A percentile compares a stretch with the other conserved stretches of the same genome.
phyloP scores from a whole-genome alignment of 345 rosid genomes.

The Gossypium herbaceum region DNA sequence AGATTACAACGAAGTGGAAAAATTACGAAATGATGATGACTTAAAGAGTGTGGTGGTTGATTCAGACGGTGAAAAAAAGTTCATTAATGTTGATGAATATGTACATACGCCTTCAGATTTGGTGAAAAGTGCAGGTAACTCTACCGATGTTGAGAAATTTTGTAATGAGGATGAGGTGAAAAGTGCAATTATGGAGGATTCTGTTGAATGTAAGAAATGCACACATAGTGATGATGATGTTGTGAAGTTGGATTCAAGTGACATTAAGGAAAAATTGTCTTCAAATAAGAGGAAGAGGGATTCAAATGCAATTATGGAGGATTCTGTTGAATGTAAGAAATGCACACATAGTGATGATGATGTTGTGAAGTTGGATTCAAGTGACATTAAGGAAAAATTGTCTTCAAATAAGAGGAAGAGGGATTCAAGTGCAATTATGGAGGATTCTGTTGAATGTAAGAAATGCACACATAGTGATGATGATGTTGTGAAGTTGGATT shows the following conservation, averaged over 20 bases:
- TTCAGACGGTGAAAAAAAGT: constrained; percentile 16
- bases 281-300: background rate
- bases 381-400: too few relatives aligned
- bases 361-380: background rate
- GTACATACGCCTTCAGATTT: background rate
- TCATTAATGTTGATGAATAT: constrained; percentile 8
- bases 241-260: background rate
- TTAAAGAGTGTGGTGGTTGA: constrained; percentile 21
- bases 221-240: constrained; percentile 1
- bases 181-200: constrained; percentile 9
- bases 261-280: too few relatives aligned
- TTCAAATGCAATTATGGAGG: constrained; percentile 5
- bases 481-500: constrained; percentile 20
- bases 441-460: constrained; percentile 15
- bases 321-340: constrained; percentile 9
- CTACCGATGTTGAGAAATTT: background rate
- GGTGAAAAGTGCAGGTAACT: background rate
- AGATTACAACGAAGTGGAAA: constrained; percentile 23
- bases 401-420: background rate
- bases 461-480: constrained; percentile 7
- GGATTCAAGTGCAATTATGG: background rate
- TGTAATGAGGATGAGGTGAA: constrained; percentile 1
- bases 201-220: constrained; percentile 9
- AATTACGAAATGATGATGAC: constrained; percentile 20
- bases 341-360: constrained; percentile 1